Evolutionary conservation across 2,329 filamentous ascomycete species (phyloP), one percentile per base, ranked within the genome.

Genomic region (Aureobasidium sp.): DNA sequence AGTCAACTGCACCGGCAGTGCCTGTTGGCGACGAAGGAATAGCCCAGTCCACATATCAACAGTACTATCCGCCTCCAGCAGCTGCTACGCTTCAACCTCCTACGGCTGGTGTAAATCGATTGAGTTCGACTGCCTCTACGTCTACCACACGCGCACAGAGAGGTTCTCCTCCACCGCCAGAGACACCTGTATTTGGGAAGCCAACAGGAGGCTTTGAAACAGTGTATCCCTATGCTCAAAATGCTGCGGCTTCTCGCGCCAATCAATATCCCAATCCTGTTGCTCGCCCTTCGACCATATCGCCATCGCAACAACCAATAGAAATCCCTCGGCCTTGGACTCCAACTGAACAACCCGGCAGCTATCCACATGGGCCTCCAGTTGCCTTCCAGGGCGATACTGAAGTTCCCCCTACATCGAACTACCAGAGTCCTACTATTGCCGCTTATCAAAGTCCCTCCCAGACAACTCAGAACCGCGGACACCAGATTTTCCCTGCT

Each of bases 81-180:
- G 70, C 64, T 34, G 62, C 64, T 9, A 63, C 67, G 20, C 72
- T 85, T 62, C 78, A 79, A 53, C 78, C 84, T 34, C 78, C 81
- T 17, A 81, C 81, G 10, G 75, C 72, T 32, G 79, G 81, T 1
- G 79, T 87, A 65, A 86, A 85, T 67, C 79, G 85, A 36, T 77
- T 87, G 65, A 84, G 82, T 69, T 97, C 93, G 2, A 96, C 90
- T 8, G 92, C 93, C 15, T 97, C 94, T 0, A 96, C 87, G 13
- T 96, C 92, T 2, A 99, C 94, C 0, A 97, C 93, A 2, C 86
- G 90, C 66, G 94, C 94, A 24, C 92, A 89, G 71, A 84, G 94
- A 68, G 94, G 94, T 47, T 97, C 93, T 32, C 94, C 94, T 5
- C 93, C 94, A 5, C 94, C 94, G 1, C 94, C 94, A 9, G 93